Percentiles rank a stretch among this genome's conserved stretches.
These are phyloP conservation scores for Lachancea thermotolerans DNA, from an alignment of 805 yeast species.

Conservation along the genomic window DNA sequence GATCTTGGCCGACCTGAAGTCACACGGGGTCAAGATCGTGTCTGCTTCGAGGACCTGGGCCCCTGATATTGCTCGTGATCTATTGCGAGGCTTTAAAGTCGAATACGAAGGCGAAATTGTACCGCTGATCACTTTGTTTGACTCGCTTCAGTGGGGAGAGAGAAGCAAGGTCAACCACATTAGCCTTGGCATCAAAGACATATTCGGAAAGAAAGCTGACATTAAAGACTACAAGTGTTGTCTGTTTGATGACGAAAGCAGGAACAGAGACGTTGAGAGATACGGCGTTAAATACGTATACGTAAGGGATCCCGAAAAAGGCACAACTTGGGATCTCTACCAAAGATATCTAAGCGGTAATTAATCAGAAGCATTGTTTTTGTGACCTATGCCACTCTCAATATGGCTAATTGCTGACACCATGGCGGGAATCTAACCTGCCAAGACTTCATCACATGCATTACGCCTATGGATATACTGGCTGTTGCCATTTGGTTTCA, in stretches of 20 bases:
- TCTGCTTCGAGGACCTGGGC: conserved; percentile 78
- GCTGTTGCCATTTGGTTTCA: background rate
- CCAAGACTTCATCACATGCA: too few species aligned
- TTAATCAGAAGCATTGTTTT: background rate
- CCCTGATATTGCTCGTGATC: conserved; percentile 65
- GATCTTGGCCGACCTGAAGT: conserved; percentile 48
- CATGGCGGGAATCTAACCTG: too few species aligned
- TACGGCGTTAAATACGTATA: conserved; percentile 67
- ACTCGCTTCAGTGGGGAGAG: conserved; percentile 63
- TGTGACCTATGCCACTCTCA: background rate
- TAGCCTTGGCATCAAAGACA: conserved; percentile 48
- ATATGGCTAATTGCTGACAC: too few species aligned
- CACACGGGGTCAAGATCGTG: conserved; percentile 44
- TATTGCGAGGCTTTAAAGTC: conserved; percentile 48
- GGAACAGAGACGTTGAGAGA: conserved; percentile 68
- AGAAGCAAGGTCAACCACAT: conserved; percentile 50
- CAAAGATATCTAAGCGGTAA: conserved; percentile 32
- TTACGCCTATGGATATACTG: background rate
- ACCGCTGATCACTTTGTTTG: conserved; percentile 37
- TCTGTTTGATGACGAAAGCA: conserved; percentile 70
- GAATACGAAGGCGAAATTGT: conserved; percentile 34
- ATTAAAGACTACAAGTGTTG: conserved; percentile 39
- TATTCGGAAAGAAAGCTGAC: conserved; percentile 41
- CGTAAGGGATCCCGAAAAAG: conserved; percentile 49
- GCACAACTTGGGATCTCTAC: conserved; percentile 52